Conservation (phyloP, 371 early-diverging fungal genomes). For the Umbelopsis sp. region DNA sequence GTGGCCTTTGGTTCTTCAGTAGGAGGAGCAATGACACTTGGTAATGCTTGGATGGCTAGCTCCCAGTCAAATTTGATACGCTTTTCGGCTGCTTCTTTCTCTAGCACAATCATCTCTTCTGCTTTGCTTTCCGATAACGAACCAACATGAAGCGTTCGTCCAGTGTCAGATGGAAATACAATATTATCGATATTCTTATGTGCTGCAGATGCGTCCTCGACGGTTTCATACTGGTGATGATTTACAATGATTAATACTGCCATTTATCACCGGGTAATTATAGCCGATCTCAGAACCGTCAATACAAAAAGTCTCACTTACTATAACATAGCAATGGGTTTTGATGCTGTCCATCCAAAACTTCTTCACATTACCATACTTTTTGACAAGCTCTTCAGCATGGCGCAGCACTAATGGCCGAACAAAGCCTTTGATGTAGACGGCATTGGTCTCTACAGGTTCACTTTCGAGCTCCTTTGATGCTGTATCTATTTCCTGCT, state of each 20-base stretch:
- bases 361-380: conserved; percentile 67
- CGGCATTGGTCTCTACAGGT: conserved; percentile 30
- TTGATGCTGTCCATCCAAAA: conserved; percentile 89
- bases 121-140: conserved; percentile 61
- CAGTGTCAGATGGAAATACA: conserved; percentile 72
- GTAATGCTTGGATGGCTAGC: conserved; percentile 26
- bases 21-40: conserved; percentile 4
- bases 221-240: conserved; percentile 57
- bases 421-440: conserved; percentile 76
- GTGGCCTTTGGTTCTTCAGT: background rate
- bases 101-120: conserved; percentile 58
- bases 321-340: conserved; percentile 83
- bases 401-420: conserved; percentile 72
- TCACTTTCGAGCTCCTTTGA: background rate
- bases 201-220: conserved; percentile 57
- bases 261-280: background rate
- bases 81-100: conserved; percentile 59
- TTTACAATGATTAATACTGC: background rate
- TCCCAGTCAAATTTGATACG: conserved; percentile 49
- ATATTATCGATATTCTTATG: conserved; percentile 56
- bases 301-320: conserved; percentile 30
- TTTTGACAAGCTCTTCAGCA: conserved; percentile 64
- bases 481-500: conserved; percentile 16
- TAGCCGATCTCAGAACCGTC: background rate
- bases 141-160: conserved; percentile 60